phyloP scores from a whole-genome alignment of 2,329 filamentous ascomycete species.

The Arthrinium puccinioides region DNA sequence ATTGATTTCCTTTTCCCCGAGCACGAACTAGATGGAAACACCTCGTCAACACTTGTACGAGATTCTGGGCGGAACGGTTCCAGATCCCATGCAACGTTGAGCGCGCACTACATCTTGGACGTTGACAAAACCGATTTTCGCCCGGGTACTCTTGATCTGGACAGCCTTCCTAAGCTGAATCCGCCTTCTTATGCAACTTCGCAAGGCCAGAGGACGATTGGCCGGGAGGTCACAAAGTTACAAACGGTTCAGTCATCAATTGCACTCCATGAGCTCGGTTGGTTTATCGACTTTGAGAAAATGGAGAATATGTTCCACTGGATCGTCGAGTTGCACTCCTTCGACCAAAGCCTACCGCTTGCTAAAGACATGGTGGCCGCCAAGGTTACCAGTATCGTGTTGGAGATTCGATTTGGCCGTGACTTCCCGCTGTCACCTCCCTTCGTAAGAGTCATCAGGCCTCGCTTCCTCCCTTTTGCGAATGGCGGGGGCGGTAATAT shows the following conservation, averaged over 20 bases:
- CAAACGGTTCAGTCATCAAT: slow-evolving; percentile 56
- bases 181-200: slow-evolving; percentile 58
- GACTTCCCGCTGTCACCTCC: slow-evolving; percentile 74
- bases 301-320: slow-evolving; percentile 79
- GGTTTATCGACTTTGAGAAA: slow-evolving; percentile 66
- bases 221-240: slow-evolving; percentile 56
- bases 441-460: slow-evolving; percentile 76
- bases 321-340: slow-evolving; percentile 85
- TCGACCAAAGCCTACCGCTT: slow-evolving; percentile 61
- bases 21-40: slow-evolving; percentile 14
- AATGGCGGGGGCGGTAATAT: slow-evolving; percentile 79
- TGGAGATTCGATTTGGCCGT: slow-evolving; percentile 75
- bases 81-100: no score
- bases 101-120: slow-evolving; percentile 4
- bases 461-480: slow-evolving; percentile 66
- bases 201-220: slow-evolving; percentile 53
- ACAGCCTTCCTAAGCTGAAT: slow-evolving; percentile 55
- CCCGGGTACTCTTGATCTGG: slow-evolving; percentile 58
- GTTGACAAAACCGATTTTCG: slow-evolving; percentile 41
- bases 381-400: slow-evolving; percentile 59
- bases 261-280: slow-evolving; percentile 63
- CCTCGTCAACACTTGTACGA: slow-evolving; percentile 2
- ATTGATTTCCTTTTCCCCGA: slow-evolving; percentile 29
- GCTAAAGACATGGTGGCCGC: slow-evolving; percentile 64
- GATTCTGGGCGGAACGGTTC: slow-evolving; percentile 3